Base-by-base conservation (phyloP, 2,329 filamentous ascomycete species). In the Geoglossum cookeanum region DNA sequence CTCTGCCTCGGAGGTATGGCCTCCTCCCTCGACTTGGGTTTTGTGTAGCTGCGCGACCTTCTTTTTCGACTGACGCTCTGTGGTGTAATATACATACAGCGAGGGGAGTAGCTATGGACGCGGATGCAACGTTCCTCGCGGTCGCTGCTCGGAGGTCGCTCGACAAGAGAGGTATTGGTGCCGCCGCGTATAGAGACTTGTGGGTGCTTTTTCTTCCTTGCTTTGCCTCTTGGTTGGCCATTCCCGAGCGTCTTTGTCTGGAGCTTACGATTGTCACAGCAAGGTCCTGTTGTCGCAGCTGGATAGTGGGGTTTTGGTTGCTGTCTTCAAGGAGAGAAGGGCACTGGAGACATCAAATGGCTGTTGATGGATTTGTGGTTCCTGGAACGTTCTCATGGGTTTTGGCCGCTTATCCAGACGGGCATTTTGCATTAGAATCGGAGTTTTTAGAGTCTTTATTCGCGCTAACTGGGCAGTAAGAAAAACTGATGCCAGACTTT, bases 1-100 rank as follows among this genome's bases (percentile, higher is more conserved):
- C 54, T 55, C 39, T 55, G 54, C 39, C 54, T 55, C 7, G 54
- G 54, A 44, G 44, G 54, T 55, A 55, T 39, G 29, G 4, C 9
- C 54, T 48, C 22, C 33, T 39, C 32, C 15, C 8, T 8, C 7
- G 22, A 22, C 22, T 22, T 22, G 22, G 22, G 29, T 15, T n/a
- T 33, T 6, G 30, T 35, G 27, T 37, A n/a, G 30, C n/a, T 37
- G 13, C 22, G 29, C 13, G 30, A 5, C 30, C n/a, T 13, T 22
- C 35, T 53, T n/a, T 53, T 17, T 37, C n/a, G 32, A 15, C 30
- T 53, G 32, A 53, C n/a, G 37, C 22, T 4, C n/a, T 37, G 49
- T 15, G 5, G 11, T 35, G 2, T 22, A 22, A 22, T 22, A 22
- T 22, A 22, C 22, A 22, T 35, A 9, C 49, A 53, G 49, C 49